A percentile compares a stretch with the other conserved stretches of the same genome.
phyloP scores from a whole-genome alignment of 345 rosid genomes.

The Bruguiera sexangula region DNA sequence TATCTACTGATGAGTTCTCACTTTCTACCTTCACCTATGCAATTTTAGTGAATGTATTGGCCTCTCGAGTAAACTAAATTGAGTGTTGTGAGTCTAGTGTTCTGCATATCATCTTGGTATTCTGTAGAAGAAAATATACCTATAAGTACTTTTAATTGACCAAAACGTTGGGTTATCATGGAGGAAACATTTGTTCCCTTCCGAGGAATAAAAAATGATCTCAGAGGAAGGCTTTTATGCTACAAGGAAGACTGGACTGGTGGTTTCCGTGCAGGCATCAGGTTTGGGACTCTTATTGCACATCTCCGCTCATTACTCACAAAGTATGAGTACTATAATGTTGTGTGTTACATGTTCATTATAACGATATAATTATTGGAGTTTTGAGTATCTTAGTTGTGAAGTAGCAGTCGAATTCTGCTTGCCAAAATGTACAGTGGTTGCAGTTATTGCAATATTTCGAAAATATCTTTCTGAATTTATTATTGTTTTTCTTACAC shows the following conservation, averaged over 20 bases:
- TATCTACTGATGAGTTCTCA: slow-evolving; percentile 30
- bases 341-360: neutral
- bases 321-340: slow-evolving; percentile 1
- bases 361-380: neutral
- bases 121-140: slow-evolving; percentile 4
- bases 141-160: slow-evolving; percentile 10
- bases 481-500: slow-evolving; percentile 15
- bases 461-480: slow-evolving; percentile 13
- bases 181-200: slow-evolving; percentile 90
- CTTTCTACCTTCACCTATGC: slow-evolving; percentile 16
- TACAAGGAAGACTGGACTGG: slow-evolving; percentile 94
- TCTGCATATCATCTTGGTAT: slow-evolving; percentile 18
- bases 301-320: neutral
- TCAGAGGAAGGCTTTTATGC: slow-evolving; percentile 67
- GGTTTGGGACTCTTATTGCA: slow-evolving; percentile 40
- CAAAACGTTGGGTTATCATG: slow-evolving; percentile 38
- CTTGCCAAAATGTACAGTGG: neutral
- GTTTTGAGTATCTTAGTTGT: slow-evolving; percentile 1
- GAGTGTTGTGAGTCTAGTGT: slow-evolving; percentile 19
- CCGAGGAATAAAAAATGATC: slow-evolving; percentile 78
- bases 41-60: slow-evolving; percentile 34
- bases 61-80: slow-evolving; percentile 52
- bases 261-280: slow-evolving; percentile 74
- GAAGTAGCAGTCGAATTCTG: neutral
- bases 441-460: neutral